These are phyloP conservation scores for Malassezia sp. DNA, from an alignment of 1,284 basidiomycete genomes.

Conservation along the genomic window DNA sequence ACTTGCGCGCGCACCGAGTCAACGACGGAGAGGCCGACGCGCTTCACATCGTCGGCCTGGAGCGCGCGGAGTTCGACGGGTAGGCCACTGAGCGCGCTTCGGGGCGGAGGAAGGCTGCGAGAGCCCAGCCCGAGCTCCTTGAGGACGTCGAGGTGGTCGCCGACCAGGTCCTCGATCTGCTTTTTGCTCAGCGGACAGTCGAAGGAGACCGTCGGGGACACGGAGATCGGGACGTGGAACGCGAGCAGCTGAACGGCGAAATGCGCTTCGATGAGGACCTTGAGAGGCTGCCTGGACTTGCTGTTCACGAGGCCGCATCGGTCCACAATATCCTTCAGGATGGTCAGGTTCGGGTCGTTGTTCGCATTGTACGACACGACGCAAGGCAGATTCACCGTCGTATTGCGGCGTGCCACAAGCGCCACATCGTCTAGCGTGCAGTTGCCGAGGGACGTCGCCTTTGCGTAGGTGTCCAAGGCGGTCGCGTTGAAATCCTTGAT, in stretches of 20 bases:
- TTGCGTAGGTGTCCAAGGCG: conserved; percentile 25
- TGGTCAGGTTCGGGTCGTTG: conserved; percentile 54
- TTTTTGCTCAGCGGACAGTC: conserved; percentile 7
- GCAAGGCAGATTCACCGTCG: conserved; percentile 72
- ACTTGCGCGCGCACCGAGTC: too few relatives aligned
- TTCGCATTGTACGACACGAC: conserved; percentile 59
- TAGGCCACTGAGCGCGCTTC: too few relatives aligned
- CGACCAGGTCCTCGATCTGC: conserved; percentile 3
- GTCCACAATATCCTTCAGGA: conserved; percentile 57
- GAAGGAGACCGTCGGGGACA: conserved; percentile 3
- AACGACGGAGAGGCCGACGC: too few relatives aligned
- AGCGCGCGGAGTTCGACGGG: too few relatives aligned
- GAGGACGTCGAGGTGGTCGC: conserved; percentile 1
- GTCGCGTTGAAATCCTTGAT: conserved; percentile 28
- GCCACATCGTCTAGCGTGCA: conserved; percentile 51
- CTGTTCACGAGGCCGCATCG: conserved; percentile 55
- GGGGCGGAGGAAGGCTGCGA: too few relatives aligned
- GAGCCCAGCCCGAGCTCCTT: conserved; percentile 1
- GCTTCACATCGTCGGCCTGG: too few relatives aligned
- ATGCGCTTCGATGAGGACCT: conserved; percentile 7
- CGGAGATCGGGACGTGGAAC: conserved; percentile 9
- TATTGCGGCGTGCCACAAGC: conserved; percentile 58
- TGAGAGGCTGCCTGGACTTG: background rate
- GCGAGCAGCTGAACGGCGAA: conserved; percentile 3
- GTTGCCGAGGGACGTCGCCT: conserved; percentile 22